phyloP scores from a whole-genome alignment of 1,139 yeast species.

The Zhuliangozyma blackwelliae region DNA sequence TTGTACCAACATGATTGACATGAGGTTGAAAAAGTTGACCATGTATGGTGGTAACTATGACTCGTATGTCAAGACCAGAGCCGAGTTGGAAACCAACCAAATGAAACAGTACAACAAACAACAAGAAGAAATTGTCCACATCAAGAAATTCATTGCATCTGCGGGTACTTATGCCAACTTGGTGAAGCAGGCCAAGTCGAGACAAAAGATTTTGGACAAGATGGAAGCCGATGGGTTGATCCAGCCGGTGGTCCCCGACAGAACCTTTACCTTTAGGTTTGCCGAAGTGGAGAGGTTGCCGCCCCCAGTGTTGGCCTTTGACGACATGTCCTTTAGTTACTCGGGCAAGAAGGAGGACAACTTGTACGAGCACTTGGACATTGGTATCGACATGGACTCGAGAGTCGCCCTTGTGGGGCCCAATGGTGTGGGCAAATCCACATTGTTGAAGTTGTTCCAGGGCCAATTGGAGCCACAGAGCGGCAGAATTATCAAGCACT shows the following conservation, averaged over 20 bases:
- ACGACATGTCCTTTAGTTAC: conserved; percentile 89
- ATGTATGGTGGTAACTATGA: conserved; percentile 98
- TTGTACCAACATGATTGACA: conserved; percentile 95
- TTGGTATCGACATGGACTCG: conserved; percentile 99
- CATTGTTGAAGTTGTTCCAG: conserved; percentile 75
- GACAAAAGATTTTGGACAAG: conserved; percentile 98
- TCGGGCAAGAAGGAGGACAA: conserved; percentile 85
- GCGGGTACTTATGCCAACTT: conserved; percentile 99
- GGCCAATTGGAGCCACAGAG: conserved; percentile 57
- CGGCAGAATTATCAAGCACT: conserved; percentile 34
- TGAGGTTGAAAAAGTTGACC: conserved; percentile 71
- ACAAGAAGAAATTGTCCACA: conserved; percentile 98
- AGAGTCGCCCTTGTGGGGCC: conserved; percentile 97
- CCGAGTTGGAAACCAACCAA: conserved; percentile 93
- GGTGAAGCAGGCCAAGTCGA: conserved; percentile 97
- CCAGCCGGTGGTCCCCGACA: conserved; percentile 88
- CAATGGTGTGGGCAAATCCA: conserved; percentile 96
- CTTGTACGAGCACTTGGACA: conserved; percentile 84
- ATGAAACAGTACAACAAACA: conserved; percentile 96
- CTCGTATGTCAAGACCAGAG: conserved; percentile 89
- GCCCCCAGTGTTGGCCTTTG: conserved; percentile 97
- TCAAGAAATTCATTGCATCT: conserved; percentile 97
- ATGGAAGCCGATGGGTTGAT: conserved; percentile 99
- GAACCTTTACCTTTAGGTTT: conserved; percentile 89
- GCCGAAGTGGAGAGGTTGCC: conserved; percentile 96